Evolutionary conservation across 331 rosid species (phyloP).

Genomic region (Erythrophleum ivorense): DNA sequence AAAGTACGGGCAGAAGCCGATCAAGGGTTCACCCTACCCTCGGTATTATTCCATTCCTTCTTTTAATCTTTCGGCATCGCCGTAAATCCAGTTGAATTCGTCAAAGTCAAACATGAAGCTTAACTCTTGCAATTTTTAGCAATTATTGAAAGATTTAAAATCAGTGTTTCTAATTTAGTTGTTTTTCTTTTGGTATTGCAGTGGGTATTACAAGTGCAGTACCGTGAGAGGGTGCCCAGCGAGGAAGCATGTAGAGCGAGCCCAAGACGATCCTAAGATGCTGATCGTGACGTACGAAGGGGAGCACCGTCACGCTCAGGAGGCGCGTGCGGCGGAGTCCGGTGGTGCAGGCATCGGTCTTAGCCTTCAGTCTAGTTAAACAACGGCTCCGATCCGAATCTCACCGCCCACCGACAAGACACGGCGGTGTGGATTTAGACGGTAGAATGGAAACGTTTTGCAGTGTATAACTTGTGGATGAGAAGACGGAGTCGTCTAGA

Average conservation of each 20-base stretch:
- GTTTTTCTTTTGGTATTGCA: conserved; percentile 21
- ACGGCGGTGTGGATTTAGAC: not conserved
- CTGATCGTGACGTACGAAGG: conserved; percentile 81
- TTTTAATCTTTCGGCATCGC: not conserved
- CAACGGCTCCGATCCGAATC: not conserved
- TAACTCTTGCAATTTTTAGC: not conserved
- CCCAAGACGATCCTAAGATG: conserved; percentile 75
- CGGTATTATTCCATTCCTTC: conserved; percentile 52
- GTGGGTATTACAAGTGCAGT: conserved; percentile 88
- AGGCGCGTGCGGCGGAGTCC: conserved; percentile 20
- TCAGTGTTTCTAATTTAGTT: not conserved
- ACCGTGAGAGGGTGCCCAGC: conserved; percentile 86
- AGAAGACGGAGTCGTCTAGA: conserved; percentile 35
- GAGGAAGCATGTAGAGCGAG: conserved; percentile 89
- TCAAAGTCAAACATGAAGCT: conserved; percentile 35
- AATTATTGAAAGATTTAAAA: not conserved
- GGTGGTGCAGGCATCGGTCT: conserved; percentile 18
- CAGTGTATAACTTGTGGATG: conserved; percentile 48
- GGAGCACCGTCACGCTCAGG: conserved; percentile 73
- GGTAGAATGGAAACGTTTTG: conserved; percentile 36
- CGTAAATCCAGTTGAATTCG: conserved; percentile 3
- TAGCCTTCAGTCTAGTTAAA: conserved; percentile 14
- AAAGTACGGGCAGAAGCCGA: conserved; percentile 90
- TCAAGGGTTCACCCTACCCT: conserved; percentile 85
- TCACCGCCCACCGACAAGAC: too few relatives aligned